A percentile compares a stretch with the other conserved stretches of the same genome.
Conservation (phyloP, 116 monocot genomes). For the Posidonia oceanica region DNA sequence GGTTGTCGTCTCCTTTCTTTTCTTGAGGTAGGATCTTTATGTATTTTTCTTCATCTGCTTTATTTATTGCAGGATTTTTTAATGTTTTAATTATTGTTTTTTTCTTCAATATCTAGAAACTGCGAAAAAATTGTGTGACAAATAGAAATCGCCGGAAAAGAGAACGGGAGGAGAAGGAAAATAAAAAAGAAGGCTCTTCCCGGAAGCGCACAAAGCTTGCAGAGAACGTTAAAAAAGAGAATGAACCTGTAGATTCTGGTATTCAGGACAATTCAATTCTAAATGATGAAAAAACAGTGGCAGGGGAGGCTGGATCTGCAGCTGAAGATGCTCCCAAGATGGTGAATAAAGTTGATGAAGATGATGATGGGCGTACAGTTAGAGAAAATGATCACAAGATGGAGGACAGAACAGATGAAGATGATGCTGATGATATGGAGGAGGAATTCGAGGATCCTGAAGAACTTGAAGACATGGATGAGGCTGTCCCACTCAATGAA, state of each 20-base stretch:
- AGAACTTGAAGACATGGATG: slow-evolving; percentile 40
- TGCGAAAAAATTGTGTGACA: slow-evolving; percentile 37
- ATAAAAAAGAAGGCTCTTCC: slow-evolving; percentile 21
- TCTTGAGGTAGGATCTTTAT: slow-evolving; percentile 57
- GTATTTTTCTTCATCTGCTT: background rate
- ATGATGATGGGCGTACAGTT: background rate
- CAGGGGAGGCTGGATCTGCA: slow-evolving; percentile 13
- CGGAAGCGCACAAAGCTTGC: slow-evolving; percentile 38
- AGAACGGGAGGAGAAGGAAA: slow-evolving; percentile 57
- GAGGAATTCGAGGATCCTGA: slow-evolving; percentile 38
- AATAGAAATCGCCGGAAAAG: slow-evolving; percentile 64
- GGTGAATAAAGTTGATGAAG: slow-evolving; percentile 5
- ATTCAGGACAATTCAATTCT: slow-evolving; percentile 7
- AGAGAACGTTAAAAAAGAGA: slow-evolving; percentile 15
- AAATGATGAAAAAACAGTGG: slow-evolving; percentile 1
- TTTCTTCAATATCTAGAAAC: slow-evolving; percentile 34
- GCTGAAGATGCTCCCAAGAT: slow-evolving; percentile 17
- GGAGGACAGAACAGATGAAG: slow-evolving; percentile 11
- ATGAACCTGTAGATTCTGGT: slow-evolving; percentile 19
- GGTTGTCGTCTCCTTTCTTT: slow-evolving; percentile 70
- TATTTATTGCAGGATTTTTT: background rate
- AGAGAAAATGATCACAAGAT: slow-evolving; percentile 10
- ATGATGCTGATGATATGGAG: slow-evolving; percentile 40
- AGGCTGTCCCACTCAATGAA: slow-evolving; percentile 5
- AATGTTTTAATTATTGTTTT: background rate